These are phyloP conservation scores for Nicotiana otophora DNA, from an alignment of 257 asterid genomes.

Conservation along the genomic window DNA sequence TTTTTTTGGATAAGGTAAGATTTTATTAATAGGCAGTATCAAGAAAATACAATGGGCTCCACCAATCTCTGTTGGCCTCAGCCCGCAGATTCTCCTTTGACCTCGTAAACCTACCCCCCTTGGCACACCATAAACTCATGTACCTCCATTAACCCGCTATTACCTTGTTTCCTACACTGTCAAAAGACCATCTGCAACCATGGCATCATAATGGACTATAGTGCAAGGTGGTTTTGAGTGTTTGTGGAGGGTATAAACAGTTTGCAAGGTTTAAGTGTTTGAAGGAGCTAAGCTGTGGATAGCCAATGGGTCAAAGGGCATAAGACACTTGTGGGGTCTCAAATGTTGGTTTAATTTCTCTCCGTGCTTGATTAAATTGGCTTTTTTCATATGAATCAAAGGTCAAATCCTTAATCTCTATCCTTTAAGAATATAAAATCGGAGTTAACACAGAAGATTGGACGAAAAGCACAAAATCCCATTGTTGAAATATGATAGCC, in stretches of 20 bases:
- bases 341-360: not conserved
- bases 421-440: not conserved
- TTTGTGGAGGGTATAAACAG: not conserved
- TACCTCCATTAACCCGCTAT: not conserved
- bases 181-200: not conserved
- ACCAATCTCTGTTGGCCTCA: not conserved
- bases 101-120: not conserved
- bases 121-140: not conserved
- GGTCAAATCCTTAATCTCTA: not conserved
- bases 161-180: not conserved
- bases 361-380: not conserved
- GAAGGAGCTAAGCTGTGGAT: not conserved
- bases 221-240: not conserved
- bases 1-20: no score
- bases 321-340: not conserved
- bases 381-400: not conserved
- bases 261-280: not conserved
- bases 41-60: not conserved
- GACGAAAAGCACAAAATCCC: not conserved
- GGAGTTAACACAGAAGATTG: not conserved
- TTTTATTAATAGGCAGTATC: no score
- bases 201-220: not conserved
- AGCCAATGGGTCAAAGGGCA: not conserved
- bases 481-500: conserved; percentile 1
- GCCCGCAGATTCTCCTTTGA: not conserved